Evolutionary conservation across 75 land plant genomes (phyloP).

Genomic region (Larix kaempferi): DNA sequence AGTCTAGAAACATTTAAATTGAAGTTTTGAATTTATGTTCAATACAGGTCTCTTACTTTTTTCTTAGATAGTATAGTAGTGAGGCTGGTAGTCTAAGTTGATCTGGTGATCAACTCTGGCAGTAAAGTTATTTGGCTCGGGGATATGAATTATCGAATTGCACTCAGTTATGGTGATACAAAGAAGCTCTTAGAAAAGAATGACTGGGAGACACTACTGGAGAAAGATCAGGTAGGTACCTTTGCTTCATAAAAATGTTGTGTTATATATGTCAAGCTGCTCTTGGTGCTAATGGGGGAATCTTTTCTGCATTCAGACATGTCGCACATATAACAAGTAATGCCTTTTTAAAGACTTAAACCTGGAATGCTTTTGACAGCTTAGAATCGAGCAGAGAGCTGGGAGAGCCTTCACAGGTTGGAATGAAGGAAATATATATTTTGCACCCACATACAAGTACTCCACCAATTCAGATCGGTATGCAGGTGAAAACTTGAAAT

Average conservation of each 20-base stretch:
- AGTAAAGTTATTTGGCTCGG: slow-evolving; percentile 90
- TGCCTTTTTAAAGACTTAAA: no score
- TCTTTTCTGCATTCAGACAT: no score
- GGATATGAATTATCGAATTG: slow-evolving; percentile 85
- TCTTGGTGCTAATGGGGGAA: no score
- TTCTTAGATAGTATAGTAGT: no score
- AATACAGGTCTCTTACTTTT: no score
- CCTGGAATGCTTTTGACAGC: slow-evolving; percentile 28
- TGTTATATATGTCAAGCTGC: no score
- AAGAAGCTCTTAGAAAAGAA: slow-evolving; percentile 28
- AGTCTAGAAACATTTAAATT: no score
- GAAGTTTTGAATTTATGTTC: no score
- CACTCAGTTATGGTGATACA: slow-evolving; percentile 33
- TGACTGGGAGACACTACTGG: slow-evolving; percentile 69
- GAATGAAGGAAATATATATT: slow-evolving; percentile 84
- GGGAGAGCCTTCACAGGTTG: slow-evolving; percentile 86
- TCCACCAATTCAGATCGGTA: slow-evolving; percentile 77
- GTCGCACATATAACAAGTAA: no score
- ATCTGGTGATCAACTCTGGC: neutral
- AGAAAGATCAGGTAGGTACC: slow-evolving; percentile 73
- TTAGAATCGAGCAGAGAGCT: slow-evolving; percentile 62
- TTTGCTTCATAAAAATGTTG: no score
- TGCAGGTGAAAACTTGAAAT: slow-evolving; percentile 57
- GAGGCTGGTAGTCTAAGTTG: no score
- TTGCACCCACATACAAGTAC: slow-evolving; percentile 96